A percentile compares a stretch with the other conserved stretches of the same genome.
Conservation (phyloP, 495 filamentous ascomycete species). For the Penicillium canescens region DNA sequence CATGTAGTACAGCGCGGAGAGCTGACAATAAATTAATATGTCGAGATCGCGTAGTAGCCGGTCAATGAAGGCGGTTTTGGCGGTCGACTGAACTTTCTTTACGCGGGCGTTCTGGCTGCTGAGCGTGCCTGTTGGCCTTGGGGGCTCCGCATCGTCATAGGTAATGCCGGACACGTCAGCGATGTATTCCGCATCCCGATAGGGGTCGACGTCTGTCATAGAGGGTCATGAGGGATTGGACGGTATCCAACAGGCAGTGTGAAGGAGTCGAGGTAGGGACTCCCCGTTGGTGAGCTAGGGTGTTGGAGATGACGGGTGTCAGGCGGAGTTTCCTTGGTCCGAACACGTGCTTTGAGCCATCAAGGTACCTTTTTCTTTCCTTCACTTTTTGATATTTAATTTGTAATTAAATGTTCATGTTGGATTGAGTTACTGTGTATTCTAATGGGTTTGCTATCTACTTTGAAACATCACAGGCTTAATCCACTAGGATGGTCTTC, state of each 20-base stretch:
- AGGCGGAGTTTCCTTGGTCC: slow-evolving; percentile 28
- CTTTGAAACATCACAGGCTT: slow-evolving; percentile 3
- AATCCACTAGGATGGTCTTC: slow-evolving; percentile 77
- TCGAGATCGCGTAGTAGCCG: slow-evolving; percentile 73
- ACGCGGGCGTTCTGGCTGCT: slow-evolving; percentile 32
- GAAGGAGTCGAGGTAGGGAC: slow-evolving; percentile 9
- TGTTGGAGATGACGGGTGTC: slow-evolving; percentile 17
- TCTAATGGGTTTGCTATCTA: background rate
- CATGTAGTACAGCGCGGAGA: slow-evolving; percentile 85
- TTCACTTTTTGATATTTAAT: background rate
- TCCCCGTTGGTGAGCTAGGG: slow-evolving; percentile 10
- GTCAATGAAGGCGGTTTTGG: slow-evolving; percentile 62
- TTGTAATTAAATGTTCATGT: background rate
- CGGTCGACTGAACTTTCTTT: slow-evolving; percentile 39
- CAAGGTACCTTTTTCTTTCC: background rate
- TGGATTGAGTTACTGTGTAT: background rate
- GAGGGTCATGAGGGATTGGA: slow-evolving; percentile 49
- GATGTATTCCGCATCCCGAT: slow-evolving; percentile 54
- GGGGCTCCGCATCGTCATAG: slow-evolving; percentile 31
- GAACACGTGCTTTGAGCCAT: slow-evolving; percentile 15
- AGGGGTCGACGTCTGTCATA: slow-evolving; percentile 52
- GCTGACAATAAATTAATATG: slow-evolving; percentile 76
- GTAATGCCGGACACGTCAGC: slow-evolving; percentile 49
- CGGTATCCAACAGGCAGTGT: slow-evolving; percentile 15
- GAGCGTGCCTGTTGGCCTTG: slow-evolving; percentile 11